Percentiles rank a stretch among this genome's conserved stretches.
phyloP scores from a whole-genome alignment of 2,329 filamentous ascomycete species.

The Sphaerulina musiva region DNA sequence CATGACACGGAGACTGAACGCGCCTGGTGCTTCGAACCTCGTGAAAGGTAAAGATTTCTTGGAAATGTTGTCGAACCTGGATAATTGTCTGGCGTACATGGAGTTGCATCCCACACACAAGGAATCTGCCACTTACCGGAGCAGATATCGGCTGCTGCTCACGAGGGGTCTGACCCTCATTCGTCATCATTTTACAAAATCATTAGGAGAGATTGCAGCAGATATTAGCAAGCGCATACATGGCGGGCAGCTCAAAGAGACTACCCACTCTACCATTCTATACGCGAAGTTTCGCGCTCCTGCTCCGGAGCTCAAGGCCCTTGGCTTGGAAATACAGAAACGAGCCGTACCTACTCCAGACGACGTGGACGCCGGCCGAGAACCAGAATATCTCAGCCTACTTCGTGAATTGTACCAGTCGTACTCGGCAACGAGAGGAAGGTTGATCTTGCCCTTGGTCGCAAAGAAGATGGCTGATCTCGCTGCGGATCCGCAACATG shows the following conservation, averaged over 20 bases:
- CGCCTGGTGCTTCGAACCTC: constrained; percentile 77
- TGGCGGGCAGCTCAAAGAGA: constrained; percentile 63
- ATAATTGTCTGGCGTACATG: constrained; percentile 92
- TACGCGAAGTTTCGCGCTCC: constrained; percentile 66
- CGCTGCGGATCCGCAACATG: constrained; percentile 53
- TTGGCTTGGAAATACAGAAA: constrained; percentile 63
- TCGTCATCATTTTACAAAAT: constrained; percentile 58
- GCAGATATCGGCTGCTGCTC: constrained; percentile 76
- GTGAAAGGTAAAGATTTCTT: constrained; percentile 80
- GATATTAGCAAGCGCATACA: constrained; percentile 58
- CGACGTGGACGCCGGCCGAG: constrained; percentile 46
- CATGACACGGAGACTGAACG: constrained; percentile 82
- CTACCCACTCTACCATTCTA: constrained; percentile 62
- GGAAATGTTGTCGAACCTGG: constrained; percentile 79
- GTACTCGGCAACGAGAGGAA: constrained; percentile 53
- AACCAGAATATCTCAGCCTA: constrained; percentile 59
- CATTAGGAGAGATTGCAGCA: constrained; percentile 55
- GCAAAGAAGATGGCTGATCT: constrained; percentile 55
- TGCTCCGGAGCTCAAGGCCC: constrained; percentile 58
- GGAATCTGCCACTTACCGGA: constrained; percentile 80
- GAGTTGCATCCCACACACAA: constrained; percentile 74
- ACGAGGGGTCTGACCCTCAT: constrained; percentile 61
- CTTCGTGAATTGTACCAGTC: constrained; percentile 60
- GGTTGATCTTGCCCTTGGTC: constrained; percentile 56
- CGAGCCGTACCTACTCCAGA: constrained; percentile 49